Percentiles rank a stretch among this genome's conserved stretches.
Evolutionary conservation across 768 basidiomycete species (phyloP).

Genomic region (Russula sp.): DNA sequence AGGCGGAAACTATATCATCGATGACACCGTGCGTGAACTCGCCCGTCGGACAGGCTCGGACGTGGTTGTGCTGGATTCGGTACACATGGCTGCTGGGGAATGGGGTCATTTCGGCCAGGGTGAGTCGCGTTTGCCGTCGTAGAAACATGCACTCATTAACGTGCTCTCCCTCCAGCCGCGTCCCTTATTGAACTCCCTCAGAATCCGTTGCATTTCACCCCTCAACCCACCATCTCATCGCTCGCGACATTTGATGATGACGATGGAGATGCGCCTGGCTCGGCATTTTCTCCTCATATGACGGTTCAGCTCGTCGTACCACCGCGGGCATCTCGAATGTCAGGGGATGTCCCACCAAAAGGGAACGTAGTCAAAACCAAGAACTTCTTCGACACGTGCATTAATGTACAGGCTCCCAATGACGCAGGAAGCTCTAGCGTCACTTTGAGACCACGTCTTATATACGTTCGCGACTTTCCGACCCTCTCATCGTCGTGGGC

Average conservation of each 20-base stretch:
- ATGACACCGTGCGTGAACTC: constrained; percentile 74
- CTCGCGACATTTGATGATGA: constrained; percentile 41
- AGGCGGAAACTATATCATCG: constrained; percentile 81
- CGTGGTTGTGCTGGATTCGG: constrained; percentile 78
- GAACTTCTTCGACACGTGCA: constrained; percentile 71
- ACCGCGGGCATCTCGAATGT: constrained; percentile 32
- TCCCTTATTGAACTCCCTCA: constrained; percentile 61
- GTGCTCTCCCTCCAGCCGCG: constrained; percentile 51
- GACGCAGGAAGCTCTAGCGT: constrained; percentile 28
- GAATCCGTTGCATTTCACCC: constrained; percentile 73
- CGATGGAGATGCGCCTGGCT: constrained; percentile 45
- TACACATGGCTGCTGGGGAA: constrained; percentile 84
- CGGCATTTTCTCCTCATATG: constrained; percentile 40
- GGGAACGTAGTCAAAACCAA: constrained; percentile 47
- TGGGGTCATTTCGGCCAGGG: constrained; percentile 84
- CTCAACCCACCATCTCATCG: constrained; percentile 34
- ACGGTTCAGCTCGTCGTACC: constrained; percentile 47
- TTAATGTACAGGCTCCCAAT: constrained; percentile 52
- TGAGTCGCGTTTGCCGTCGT: constrained; percentile 33
- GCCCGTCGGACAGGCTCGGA: constrained; percentile 73
- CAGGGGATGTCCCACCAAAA: constrained; percentile 13
- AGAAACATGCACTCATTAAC: background rate
- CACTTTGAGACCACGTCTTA: constrained; percentile 56
- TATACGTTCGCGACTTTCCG: constrained; percentile 81
- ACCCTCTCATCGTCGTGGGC: constrained; percentile 69